Evolutionary conservation across 2,329 filamentous ascomycete species (phyloP).

Genomic region (Lasiodiplodia gonubiensis): DNA sequence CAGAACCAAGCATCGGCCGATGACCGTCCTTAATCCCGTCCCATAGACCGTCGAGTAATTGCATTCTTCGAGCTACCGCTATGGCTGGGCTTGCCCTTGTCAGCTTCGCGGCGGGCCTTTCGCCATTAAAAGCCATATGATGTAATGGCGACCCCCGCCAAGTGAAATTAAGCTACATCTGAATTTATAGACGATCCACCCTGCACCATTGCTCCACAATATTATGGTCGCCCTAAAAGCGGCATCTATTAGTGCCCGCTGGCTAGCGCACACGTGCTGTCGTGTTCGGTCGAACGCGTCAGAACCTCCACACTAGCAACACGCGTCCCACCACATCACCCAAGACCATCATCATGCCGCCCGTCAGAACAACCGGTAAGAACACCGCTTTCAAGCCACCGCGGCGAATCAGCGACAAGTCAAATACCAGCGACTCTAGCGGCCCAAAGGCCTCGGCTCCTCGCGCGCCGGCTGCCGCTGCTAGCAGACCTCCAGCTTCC

Average conservation of each 20-base stretch:
- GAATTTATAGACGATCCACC: background rate
- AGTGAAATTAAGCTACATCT: constrained; percentile 1
- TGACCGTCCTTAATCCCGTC: background rate
- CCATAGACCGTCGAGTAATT: constrained; percentile 2
- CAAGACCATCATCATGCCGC: constrained; percentile 25
- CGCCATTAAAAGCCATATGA: background rate
- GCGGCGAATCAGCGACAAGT: constrained; percentile 33
- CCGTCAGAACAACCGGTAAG: constrained; percentile 4
- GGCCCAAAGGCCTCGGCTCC: constrained; percentile 37
- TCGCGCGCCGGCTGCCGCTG: constrained; percentile 30
- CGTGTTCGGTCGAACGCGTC: constrained; percentile 1
- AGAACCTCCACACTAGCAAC: background rate
- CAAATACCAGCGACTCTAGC: background rate
- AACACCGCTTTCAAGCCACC: constrained; percentile 44
- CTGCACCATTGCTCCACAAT: constrained; percentile 15
- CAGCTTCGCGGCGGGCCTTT: background rate
- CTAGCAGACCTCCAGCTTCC: constrained; percentile 31
- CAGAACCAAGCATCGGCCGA: constrained; percentile 14
- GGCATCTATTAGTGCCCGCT: background rate
- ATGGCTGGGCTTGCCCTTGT: background rate
- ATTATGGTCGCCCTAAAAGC: constrained; percentile 1
- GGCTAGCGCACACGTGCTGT: constrained; percentile 5
- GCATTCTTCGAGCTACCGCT: background rate
- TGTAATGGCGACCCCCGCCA: background rate
- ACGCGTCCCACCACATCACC: constrained; percentile 13